These are phyloP conservation scores for Podospora tetraspora DNA, from an alignment of 495 filamentous ascomycete genomes.

Conservation along the genomic window DNA sequence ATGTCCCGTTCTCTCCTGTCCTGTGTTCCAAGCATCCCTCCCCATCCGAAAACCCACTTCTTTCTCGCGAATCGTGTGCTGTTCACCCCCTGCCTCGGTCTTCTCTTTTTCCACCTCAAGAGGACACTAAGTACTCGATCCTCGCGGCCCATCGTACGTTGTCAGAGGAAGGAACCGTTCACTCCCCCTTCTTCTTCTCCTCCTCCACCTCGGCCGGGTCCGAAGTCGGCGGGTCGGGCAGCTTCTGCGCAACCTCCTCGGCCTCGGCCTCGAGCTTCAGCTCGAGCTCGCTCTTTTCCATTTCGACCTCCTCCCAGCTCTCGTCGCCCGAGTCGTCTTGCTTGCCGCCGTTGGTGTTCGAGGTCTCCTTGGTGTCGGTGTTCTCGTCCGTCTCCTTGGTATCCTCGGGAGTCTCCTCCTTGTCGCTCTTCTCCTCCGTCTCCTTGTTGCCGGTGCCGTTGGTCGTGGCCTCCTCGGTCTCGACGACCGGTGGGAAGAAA, in stretches of 20 bases:
- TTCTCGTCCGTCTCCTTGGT: slow-evolving; percentile 3
- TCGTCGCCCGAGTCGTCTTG: background rate
- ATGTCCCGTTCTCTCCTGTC: background rate
- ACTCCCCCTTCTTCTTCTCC: background rate
- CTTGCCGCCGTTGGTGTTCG: slow-evolving; percentile 16
- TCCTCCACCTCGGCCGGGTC: background rate
- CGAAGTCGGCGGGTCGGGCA: background rate
- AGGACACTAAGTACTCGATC: no score
- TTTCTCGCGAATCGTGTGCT: no score
- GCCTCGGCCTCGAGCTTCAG: slow-evolving; percentile 26
- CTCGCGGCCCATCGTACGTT: no score
- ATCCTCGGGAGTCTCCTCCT: no score
- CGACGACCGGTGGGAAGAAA: slow-evolving; percentile 36
- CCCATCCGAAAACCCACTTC: background rate
- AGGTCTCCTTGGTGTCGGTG: background rate
- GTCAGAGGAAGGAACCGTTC: background rate
- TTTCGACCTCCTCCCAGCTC: slow-evolving; percentile 2
- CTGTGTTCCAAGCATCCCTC: background rate
- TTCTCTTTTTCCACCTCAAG: background rate
- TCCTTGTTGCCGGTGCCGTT: slow-evolving; percentile 11
- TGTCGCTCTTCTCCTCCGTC: slow-evolving; percentile 8
- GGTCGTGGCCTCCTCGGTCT: slow-evolving; percentile 15
- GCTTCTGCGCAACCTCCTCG: background rate
- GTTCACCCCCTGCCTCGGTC: background rate
- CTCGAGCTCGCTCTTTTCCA: slow-evolving; percentile 18